These are phyloP conservation scores for Jimgerdemannia lactiflua DNA, from an alignment of 192 early-diverging fungal genomes.

Conservation along the genomic window DNA sequence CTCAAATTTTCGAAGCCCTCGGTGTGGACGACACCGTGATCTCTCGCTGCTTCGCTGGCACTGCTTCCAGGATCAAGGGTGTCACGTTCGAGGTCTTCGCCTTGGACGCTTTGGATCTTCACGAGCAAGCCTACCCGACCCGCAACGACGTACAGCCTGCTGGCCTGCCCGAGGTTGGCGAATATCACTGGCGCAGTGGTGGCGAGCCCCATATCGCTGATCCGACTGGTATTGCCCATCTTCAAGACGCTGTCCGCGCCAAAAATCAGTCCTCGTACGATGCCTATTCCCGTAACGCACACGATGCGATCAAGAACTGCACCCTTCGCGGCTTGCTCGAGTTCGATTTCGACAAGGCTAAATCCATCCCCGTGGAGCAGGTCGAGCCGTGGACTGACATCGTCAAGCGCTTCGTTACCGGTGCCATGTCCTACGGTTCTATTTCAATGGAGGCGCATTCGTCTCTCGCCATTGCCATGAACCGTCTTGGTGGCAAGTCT, in stretches of 20 bases:
- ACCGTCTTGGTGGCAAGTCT: conserved; percentile 92
- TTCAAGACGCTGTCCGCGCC: conserved; percentile 94
- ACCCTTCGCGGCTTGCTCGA: conserved; percentile 95
- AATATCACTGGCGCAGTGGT: conserved; percentile 96
- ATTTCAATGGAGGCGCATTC: conserved; percentile 95
- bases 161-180: conserved; percentile 88
- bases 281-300: conserved; percentile 74
- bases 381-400: conserved; percentile 98
- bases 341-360: conserved; percentile 72
- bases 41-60: conserved; percentile 90
- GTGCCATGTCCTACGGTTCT: conserved; percentile 98
- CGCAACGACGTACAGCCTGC: conserved; percentile 60
- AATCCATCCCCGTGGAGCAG: conserved; percentile 83
- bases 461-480: conserved; percentile 93
- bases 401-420: conserved; percentile 95
- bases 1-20: conserved; percentile 98
- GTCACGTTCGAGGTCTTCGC: conserved; percentile 78
- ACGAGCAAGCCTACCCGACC: conserved; percentile 81
- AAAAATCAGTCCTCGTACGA: conserved; percentile 90
- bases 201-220: conserved; percentile 92
- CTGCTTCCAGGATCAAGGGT: conserved; percentile 94
- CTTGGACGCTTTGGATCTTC: conserved; percentile 81
- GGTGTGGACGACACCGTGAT: conserved; percentile 89
- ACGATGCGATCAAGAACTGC: conserved; percentile 83
- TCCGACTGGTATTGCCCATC: conserved; percentile 79